Evolutionary conservation across 768 basidiomycete species (phyloP), one percentile per base, ranked within the genome.

Genomic region (Collybiopsis luxurians): DNA sequence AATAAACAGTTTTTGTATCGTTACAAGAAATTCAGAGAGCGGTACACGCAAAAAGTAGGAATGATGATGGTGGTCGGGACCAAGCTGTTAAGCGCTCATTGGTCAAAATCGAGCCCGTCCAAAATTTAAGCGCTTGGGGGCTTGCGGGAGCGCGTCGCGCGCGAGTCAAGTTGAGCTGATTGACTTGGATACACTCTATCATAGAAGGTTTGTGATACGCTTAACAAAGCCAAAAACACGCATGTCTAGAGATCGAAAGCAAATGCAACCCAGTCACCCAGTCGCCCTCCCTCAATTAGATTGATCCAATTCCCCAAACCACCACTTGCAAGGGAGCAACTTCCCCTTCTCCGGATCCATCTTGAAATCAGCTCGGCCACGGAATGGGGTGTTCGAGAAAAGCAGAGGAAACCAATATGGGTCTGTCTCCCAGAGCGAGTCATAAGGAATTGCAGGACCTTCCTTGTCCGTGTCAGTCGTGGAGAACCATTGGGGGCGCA

Each of bases 401-500:
- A 94, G 75, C 15, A 83, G 70, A 7, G 89, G 88, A 42, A 92
- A 60, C 92, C 91, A 93, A 59, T 80, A 66, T 12, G 69, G 59
- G 61, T 92, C 91, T 49, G 83, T 82, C 1, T 79, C 81, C 81
- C 81, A 81, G 78, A 81, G 81, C 42, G 75, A 65, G 28, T 78
- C 76, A 64, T 82, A 88, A 0, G 91, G 91, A 28, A 92, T 82
- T 0, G 70, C 62, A 26, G 71, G 67, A 4, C 72, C 59, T 23
- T 61, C 56, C 19, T 27, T 31, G 36, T n/a, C 2, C 11, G 39
- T 56, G 50, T 52, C 39, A 27, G 1, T 4, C 12, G 19, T 21
- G 56, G 31, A 71, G 66, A 91, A 93, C 92, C 92, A 95, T 63
- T 84, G 67, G 0, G 93, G 93, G 19, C 77, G 78, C 92, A 95